phyloP scores from a whole-genome alignment of 306 rosid species.

The Pterocarpus santalinus region DNA sequence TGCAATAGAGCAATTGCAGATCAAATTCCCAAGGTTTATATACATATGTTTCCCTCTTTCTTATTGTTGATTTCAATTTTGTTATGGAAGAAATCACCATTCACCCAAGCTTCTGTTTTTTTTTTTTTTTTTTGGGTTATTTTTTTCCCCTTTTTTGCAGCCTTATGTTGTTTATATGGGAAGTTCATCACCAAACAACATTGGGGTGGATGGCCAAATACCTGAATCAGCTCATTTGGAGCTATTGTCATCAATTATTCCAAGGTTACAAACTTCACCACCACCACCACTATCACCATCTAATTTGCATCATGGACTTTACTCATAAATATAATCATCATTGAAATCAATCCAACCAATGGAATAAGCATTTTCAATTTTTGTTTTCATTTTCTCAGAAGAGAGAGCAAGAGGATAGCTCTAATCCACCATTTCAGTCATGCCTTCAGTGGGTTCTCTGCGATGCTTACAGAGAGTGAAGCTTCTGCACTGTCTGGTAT shows the following conservation, averaged over 20 bases:
- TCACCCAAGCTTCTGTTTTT: neutral
- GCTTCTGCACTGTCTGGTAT: constrained; percentile 86
- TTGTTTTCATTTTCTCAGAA: constrained; percentile 51
- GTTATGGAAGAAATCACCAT: neutral
- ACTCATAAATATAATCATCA: neutral
- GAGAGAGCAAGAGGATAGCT: constrained; percentile 65
- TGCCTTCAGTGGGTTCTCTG: constrained; percentile 92
- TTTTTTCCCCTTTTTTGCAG: constrained; percentile 48
- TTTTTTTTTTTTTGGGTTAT: too few species aligned
- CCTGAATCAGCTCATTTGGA: constrained; percentile 64
- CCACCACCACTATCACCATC: neutral
- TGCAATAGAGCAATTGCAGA: constrained; percentile 49
- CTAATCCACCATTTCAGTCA: constrained; percentile 73
- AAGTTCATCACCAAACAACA: constrained; percentile 61
- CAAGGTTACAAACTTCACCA: constrained; percentile 47
- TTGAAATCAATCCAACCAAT: constrained; percentile 19
- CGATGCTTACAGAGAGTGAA: constrained; percentile 84
- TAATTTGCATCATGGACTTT: neutral
- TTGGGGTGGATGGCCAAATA: constrained; percentile 48
- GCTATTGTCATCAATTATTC: constrained; percentile 69
- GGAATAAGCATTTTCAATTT: neutral
- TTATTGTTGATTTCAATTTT: constrained; percentile 1
- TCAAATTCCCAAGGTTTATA: constrained; percentile 72
- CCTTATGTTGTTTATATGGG: constrained; percentile 94
- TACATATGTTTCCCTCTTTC: neutral